phyloP scores from a whole-genome alignment of 1,284 basidiomycete genomes.

The Coniophora puteana region DNA sequence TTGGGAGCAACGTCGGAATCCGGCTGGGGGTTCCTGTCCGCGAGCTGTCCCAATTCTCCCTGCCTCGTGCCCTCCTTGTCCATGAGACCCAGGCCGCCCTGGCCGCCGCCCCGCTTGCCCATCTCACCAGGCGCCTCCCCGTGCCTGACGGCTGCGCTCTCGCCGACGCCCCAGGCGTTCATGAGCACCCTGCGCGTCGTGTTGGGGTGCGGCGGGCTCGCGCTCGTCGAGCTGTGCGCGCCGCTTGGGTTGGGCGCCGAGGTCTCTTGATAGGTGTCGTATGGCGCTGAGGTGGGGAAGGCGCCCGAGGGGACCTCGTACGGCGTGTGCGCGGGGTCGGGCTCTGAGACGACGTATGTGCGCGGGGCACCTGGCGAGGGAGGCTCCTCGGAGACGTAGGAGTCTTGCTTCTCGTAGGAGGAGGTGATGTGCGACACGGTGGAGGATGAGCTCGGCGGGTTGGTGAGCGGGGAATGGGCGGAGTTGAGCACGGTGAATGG shows the following conservation, averaged over 20 bases:
- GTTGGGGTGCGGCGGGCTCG: constrained; percentile 39
- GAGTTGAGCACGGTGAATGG: constrained; percentile 49
- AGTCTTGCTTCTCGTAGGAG: constrained; percentile 54
- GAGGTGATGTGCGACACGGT: constrained; percentile 22
- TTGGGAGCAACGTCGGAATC: constrained; percentile 38
- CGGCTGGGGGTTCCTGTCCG: constrained; percentile 42
- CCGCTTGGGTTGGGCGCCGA: constrained; percentile 34
- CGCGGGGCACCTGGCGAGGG: constrained; percentile 40
- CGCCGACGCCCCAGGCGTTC: constrained; percentile 40
- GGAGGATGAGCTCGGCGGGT: constrained; percentile 19
- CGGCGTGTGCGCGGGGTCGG: constrained; percentile 51
- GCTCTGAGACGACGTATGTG: constrained; percentile 66
- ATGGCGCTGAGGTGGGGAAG: constrained; percentile 54
- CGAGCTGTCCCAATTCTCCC: constrained; percentile 31
- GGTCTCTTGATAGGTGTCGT: constrained; percentile 40
- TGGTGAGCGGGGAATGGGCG: constrained; percentile 28
- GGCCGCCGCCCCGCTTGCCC: constrained; percentile 35
- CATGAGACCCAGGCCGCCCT: constrained; percentile 35
- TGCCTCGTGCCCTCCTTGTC: constrained; percentile 29
- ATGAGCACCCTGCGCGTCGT: constrained; percentile 38
- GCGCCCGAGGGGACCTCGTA: constrained; percentile 67
- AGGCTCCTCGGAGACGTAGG: constrained; percentile 45
- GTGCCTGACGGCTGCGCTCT: constrained; percentile 42
- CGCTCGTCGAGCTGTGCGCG: constrained; percentile 40
- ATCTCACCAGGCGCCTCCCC: constrained; percentile 41